These are phyloP conservation scores for Skeletonema menzelii DNA, from an alignment of 108 stramenopile species.

Conservation along the genomic window DNA sequence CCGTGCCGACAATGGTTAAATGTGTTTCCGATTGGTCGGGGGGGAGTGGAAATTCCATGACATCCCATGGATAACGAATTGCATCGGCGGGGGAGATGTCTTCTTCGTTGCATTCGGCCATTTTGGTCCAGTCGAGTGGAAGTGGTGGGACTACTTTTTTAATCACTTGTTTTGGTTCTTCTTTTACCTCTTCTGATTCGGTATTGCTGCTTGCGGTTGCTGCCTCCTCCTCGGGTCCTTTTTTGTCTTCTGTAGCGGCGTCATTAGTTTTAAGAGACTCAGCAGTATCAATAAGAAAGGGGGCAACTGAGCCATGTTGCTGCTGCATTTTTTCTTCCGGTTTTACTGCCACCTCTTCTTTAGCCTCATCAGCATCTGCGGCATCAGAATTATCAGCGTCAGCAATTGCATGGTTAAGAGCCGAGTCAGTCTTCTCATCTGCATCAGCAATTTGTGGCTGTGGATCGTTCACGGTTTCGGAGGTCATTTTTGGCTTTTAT, in stretches of 20 bases:
- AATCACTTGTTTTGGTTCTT: not conserved
- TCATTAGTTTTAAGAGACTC: not conserved
- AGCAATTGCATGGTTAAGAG: not conserved
- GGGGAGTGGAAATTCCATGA: constrained; percentile 29
- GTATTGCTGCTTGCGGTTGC: not conserved
- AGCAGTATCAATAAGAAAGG: not conserved
- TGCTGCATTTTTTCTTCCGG: not conserved
- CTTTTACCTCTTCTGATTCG: not conserved
- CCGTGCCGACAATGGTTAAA: constrained; percentile 78
- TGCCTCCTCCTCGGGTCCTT: not conserved
- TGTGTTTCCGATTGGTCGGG: constrained; percentile 41
- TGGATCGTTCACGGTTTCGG: not conserved
- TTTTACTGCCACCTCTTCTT: not conserved
- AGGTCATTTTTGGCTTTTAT: not conserved
- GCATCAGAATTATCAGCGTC: not conserved
- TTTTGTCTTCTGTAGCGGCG: not conserved
- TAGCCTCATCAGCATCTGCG: not conserved
- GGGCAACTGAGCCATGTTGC: not conserved
- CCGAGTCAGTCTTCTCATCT: not conserved
- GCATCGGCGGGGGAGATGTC: constrained; percentile 11
- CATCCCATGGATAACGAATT: constrained; percentile 76
- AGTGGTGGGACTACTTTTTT: constrained; percentile 32
- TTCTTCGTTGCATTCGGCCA: constrained; percentile 26
- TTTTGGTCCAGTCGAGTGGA: constrained; percentile 72
- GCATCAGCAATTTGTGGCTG: not conserved